A percentile compares a stretch with the other conserved stretches of the same genome.
Evolutionary conservation across 148 eudicot genomes (phyloP).

Genomic region (Chenopodium album): DNA sequence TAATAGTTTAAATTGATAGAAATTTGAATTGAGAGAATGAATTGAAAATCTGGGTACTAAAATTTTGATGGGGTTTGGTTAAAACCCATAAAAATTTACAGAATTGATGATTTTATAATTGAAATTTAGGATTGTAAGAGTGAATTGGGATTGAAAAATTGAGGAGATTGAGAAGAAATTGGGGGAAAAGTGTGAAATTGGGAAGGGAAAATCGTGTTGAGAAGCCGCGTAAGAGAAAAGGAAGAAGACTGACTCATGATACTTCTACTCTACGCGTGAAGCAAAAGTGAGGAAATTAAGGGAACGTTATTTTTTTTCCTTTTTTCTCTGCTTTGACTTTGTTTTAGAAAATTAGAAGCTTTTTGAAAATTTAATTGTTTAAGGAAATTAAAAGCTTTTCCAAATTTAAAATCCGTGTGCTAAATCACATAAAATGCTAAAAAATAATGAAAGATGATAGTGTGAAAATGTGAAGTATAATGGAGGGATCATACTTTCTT

Average conservation of each 20-base stretch:
- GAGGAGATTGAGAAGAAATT: not conserved
- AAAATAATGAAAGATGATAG: too few relatives aligned
- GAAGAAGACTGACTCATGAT: not conserved
- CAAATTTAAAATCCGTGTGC: too few relatives aligned
- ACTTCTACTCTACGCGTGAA: slow-evolving; percentile 19
- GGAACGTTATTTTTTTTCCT: not conserved
- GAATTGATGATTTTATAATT: too few relatives aligned
- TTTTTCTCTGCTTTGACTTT: not conserved
- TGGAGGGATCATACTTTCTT: too few relatives aligned
- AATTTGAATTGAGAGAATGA: not conserved
- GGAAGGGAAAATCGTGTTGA: slow-evolving; percentile 7
- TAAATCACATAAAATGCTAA: too few relatives aligned
- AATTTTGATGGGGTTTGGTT: not conserved
- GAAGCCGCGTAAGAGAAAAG: slow-evolving; percentile 25
- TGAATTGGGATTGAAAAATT: slow-evolving; percentile 4
- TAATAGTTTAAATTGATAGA: too few relatives aligned
- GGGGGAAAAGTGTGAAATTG: not conserved
- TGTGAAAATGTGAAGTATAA: too few relatives aligned
- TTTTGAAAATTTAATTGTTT: too few relatives aligned
- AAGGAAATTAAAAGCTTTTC: too few relatives aligned
- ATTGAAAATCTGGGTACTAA: not conserved
- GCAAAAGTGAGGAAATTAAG: not conserved
- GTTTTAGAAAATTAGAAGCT: too few relatives aligned
- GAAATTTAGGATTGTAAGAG: not conserved
- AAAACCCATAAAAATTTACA: slow-evolving; percentile 7